phyloP scores from a whole-genome alignment of 2,329 filamentous ascomycete genomes.

The Ophiostoma himal-ulmi region DNA sequence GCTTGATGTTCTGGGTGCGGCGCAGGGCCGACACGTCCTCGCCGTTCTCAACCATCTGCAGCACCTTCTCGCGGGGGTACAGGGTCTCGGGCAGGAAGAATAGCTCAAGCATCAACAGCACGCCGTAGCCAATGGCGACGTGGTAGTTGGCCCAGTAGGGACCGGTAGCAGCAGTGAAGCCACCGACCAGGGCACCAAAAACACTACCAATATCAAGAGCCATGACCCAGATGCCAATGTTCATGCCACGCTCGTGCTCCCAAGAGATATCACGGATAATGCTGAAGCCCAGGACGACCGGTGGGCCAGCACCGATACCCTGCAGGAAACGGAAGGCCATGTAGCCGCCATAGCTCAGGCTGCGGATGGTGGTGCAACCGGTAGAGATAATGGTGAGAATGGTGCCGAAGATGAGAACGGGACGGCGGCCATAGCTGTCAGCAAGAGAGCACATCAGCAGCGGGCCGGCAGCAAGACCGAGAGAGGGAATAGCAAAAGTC shows the following conservation, averaged over 20 bases:
- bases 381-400: constrained; percentile 33
- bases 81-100: constrained; percentile 51
- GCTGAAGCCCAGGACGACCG: constrained; percentile 49
- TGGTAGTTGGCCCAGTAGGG: constrained; percentile 10
- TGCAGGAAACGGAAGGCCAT: constrained; percentile 56
- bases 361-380: constrained; percentile 27
- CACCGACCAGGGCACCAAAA: constrained; percentile 38
- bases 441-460: constrained; percentile 27
- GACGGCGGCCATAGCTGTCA: constrained; percentile 48
- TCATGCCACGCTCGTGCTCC: constrained; percentile 50
- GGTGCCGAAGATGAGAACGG: constrained; percentile 43
- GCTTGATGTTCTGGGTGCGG: constrained; percentile 20
- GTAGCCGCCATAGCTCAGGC: constrained; percentile 41
- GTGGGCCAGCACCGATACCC: constrained; percentile 50
- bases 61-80: constrained; percentile 48
- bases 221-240: constrained; percentile 52
- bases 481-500: constrained; percentile 43
- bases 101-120: constrained; percentile 43
- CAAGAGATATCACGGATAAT: constrained; percentile 52
- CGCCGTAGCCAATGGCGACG: constrained; percentile 28
- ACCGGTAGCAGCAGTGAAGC: constrained; percentile 41
- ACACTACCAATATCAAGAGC: constrained; percentile 49
- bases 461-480: constrained; percentile 48
- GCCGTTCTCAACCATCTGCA: constrained; percentile 30
- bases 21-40: constrained; percentile 36